Conservation (phyloP, 2,329 filamentous ascomycete genomes). For the Lachnellula cervina region DNA sequence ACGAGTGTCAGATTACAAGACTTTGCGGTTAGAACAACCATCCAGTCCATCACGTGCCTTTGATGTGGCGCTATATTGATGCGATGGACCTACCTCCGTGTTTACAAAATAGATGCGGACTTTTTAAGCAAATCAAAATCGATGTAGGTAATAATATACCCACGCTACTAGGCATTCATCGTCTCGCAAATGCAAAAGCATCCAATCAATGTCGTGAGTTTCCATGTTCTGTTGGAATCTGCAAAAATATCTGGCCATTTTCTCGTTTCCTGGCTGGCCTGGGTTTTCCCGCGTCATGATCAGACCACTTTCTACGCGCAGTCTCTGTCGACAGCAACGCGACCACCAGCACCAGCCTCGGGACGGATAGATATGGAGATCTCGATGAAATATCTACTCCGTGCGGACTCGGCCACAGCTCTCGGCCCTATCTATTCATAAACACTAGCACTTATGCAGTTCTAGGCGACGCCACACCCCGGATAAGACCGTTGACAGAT, state of each 20-base stretch:
- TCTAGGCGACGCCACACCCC: not conserved
- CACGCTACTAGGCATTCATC: not conserved
- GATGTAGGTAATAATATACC: not conserved
- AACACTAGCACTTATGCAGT: not conserved
- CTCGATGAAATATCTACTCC: too few species aligned
- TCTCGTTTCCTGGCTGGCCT: too few species aligned
- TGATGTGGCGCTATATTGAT: too few species aligned
- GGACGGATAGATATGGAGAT: not conserved
- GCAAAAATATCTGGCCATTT: not conserved
- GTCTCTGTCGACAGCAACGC: not conserved
- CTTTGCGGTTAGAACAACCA: too few species aligned
- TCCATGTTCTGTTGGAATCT: not conserved
- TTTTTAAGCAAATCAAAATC: too few species aligned
- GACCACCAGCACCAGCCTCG: too few species aligned
- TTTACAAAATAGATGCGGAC: too few species aligned
- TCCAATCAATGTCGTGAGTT: not conserved
- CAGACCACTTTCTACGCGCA: conserved; percentile 2
- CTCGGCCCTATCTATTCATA: conserved; percentile 6
- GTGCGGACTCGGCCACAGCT: not conserved
- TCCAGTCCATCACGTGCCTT: too few species aligned
- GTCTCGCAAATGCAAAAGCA: not conserved
- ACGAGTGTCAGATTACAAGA: too few species aligned
- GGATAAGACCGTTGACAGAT: conserved; percentile 7
- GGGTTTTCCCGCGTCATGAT: conserved; percentile 2
- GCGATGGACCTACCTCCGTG: too few species aligned